Evolutionary conservation across 306 rosid genomes (phyloP), one percentile per base, ranked within the genome.

Genomic region (Lathyrus oleraceus): DNA sequence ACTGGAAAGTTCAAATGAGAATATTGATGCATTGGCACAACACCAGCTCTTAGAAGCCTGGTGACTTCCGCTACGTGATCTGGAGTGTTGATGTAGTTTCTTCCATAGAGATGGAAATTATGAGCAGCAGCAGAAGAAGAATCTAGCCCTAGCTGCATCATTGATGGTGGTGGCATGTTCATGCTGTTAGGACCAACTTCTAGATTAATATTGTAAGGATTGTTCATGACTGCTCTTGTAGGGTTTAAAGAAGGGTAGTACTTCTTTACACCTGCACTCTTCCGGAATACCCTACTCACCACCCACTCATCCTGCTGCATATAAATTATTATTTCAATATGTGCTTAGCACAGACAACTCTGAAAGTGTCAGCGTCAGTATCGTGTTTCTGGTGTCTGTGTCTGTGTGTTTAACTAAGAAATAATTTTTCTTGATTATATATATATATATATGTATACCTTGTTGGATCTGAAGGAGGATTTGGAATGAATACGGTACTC

Each of bases 251-350:
- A 12, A 2, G 92, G 91, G 72, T 76, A 90, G 72, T 77, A 92
- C 61, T 92, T 92, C 57, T 87, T 92, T 16, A 78, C 81, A 6
- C 97, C 96, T 1, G 74, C 89, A 57, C 92, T 92, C 79, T 92
- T 92, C 23, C 86, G 88, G 82, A 92, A 92, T 4, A 92, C 87
- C 9, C 97, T 79, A 77, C 91, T 89, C 5, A 91, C 95, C 67
- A 87, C 97, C 97, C 97, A 91, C 71, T 91, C 97, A 76, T 91
- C 97, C 86, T 89, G 90, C 77, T 78, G 74, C 2, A 65, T 52
- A 17, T 10, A 40, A 9, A 40, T 39, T 38, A 39, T 39, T 11
- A 39, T 30, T 32, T 6, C 38, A 32, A 32, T 6, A 6, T 6
- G 38, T 6, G 9, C 8, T 30, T 32, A 32, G 38, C 38, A 32